Conservation (phyloP, 306 rosid genomes). For the Vachellia collinsii region DNA sequence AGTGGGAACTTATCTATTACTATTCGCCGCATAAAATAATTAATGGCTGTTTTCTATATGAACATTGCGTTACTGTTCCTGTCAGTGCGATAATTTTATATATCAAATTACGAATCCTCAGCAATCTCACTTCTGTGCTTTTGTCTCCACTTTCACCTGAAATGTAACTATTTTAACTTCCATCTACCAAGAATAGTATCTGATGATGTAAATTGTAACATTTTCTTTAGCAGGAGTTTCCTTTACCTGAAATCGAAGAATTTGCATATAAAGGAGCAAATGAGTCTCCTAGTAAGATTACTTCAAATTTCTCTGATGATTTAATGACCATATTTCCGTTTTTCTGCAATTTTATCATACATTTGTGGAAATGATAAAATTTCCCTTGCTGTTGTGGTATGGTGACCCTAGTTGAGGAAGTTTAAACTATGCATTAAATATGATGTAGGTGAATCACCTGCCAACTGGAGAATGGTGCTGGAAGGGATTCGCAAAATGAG, state of each 20-base stretch:
- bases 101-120: not conserved
- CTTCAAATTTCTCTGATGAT: not conserved
- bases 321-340: not conserved
- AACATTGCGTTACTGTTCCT: not conserved
- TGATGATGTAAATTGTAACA: conserved; percentile 7
- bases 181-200: conserved; percentile 17
- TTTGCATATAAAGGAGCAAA: conserved; percentile 49
- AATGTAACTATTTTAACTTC: not conserved
- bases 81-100: not conserved
- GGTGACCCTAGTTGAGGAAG: conserved; percentile 19
- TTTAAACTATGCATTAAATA: conserved; percentile 24
- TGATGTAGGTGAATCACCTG: conserved; percentile 67
- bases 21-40: not conserved
- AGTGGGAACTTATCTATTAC: conserved; percentile 41
- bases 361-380: conserved; percentile 20
- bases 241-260: conserved; percentile 69
- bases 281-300: conserved; percentile 48
- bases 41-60: not conserved
- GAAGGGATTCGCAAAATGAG: conserved; percentile 81
- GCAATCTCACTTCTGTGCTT: conserved; percentile 4
- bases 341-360: conserved; percentile 3
- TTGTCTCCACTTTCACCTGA: not conserved
- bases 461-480: conserved; percentile 75
- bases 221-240: conserved; percentile 43
- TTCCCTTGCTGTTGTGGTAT: conserved; percentile 11